Base-by-base conservation (phyloP, 2,329 filamentous ascomycete species). In the Pestalotiopsis sp. region DNA sequence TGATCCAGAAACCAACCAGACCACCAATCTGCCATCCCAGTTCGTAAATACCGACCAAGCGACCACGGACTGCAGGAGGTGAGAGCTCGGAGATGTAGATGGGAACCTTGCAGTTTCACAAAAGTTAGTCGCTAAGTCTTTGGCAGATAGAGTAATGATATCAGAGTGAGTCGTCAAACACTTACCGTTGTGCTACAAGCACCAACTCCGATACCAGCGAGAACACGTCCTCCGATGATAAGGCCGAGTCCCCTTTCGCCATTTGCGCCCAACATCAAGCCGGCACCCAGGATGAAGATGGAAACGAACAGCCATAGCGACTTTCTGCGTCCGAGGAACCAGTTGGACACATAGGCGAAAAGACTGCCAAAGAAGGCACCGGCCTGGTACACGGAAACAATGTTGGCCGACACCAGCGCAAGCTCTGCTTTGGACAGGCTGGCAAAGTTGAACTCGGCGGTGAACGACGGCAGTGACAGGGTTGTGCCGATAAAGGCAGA, bases 331-430 rank as follows among this genome's bases (percentile, higher is more conserved):
- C 92, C 92, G 70, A 91, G 82, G 77, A 87, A 92, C 82, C 91
- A 90, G 38, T 87, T 89, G 41, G 88, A 86, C 9, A 83, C 85
- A 73, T 92, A 94, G 68, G 90, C 91, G 69, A 87, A 86, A 56
- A 94, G 81, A n/a, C 90, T 89, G 65, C 93, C 93, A 73, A 95
- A 95, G 82, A 96, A 95, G 69, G 92, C 92, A 69, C 93, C 93
- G 11, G 93, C 93, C 80, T 95, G 93, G 81, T 93, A 95, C 67
- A 92, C 88, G 31, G 91, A 94, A 65, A 94, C 92, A 70, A 95
- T 94, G 78, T 95, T 95, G 74, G 90, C 84, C 75, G 89, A 90
- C 62, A 92, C 82, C 4, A 92, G 80, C 38, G 89, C 86, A 31
- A 90, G 81, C n/a, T 87, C 76, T 3, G 74, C 67, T 0, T 77